Evolutionary conservation across 1,139 yeast species (phyloP).

Genomic region (Geotrichum siamense): DNA sequence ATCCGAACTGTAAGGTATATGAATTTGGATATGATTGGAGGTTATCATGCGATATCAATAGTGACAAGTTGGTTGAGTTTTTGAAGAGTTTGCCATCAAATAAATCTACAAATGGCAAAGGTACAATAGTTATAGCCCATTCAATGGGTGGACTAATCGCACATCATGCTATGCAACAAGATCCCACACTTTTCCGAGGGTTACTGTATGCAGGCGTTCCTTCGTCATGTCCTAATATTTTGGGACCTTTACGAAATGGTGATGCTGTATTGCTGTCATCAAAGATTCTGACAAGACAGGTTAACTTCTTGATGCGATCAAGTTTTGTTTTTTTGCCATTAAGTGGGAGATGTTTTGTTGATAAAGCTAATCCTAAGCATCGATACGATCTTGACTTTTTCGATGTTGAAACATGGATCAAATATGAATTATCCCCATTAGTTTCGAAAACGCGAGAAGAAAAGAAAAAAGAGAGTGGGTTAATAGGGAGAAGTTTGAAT

Average conservation of each 20-base stretch:
- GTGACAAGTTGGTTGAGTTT: conserved; percentile 45
- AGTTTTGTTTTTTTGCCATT: conserved; percentile 71
- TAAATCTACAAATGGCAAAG: conserved; percentile 33
- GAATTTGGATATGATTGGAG: conserved; percentile 94
- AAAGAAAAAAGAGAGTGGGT: conserved; percentile 6
- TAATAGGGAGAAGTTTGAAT: background rate
- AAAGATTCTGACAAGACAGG: conserved; percentile 68
- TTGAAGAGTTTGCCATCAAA: conserved; percentile 42
- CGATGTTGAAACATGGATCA: conserved; percentile 73
- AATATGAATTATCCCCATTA: conserved; percentile 66
- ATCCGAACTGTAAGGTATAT: conserved; percentile 56
- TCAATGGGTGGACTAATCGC: conserved; percentile 91
- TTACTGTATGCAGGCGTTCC: conserved; percentile 79
- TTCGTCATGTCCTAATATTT: conserved; percentile 71
- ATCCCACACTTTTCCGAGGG: conserved; percentile 65
- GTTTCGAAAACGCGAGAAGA: conserved; percentile 45
- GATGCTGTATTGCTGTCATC: conserved; percentile 73
- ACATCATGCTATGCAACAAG: conserved; percentile 64
- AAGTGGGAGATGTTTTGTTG: conserved; percentile 65
- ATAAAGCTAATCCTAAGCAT: conserved; percentile 47
- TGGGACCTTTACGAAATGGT: conserved; percentile 79
- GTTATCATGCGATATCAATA: conserved; percentile 52
- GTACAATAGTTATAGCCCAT: conserved; percentile 70
- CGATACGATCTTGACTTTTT: conserved; percentile 66
- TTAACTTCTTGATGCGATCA: conserved; percentile 83